Base-by-base conservation (phyloP, 352 stramenopile genomes). In the Saprolegnia parasitica region DNA sequence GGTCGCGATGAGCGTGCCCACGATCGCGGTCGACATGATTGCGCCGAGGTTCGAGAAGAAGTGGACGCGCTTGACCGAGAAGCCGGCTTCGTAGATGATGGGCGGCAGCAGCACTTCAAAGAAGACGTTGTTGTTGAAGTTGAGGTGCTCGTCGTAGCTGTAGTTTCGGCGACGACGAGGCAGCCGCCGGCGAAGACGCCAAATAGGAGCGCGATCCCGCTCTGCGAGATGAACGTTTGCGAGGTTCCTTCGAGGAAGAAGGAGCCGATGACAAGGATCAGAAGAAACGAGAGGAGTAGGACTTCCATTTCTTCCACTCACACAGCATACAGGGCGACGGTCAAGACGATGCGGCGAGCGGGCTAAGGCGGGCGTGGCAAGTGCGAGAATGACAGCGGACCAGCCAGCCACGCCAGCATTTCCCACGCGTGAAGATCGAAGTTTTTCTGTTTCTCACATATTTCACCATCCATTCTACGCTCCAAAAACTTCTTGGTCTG, bases 11-110 rank as follows among this genome's bases (percentile, higher is more conserved):
- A 90, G 77, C 0, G 86, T 94, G 21, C 86, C 86, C 32, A 94
- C 50, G 46, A 94, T 82, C 0, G 86, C 84, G 35, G 86, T 94
- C 65, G 81, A 91, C 80, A 92, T 89, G 71, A 94, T 94, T 45
- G 86, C 86, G 5, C 83, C 84, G 64, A 94, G 91, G 74, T 92
- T 94, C 61, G 83, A 78, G 72, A 94, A 94, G 73, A 94, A 94
- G 29, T 84, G 83, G 40, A 86, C 78, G 57, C 83, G 79, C 77
- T 94, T 94, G 74, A 92, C 85, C 39, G 86, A 92, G 74, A 94
- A 94, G 42, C 86, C 86, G 45, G 79, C 84, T 73, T 94, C 84
- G 75, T 93, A 94, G 75, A 94, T 94, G 73, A 94, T 94, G 24
- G 86, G 86, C 35, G 86, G 86, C 71, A 94, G 73, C 66, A 94